Conservation (phyloP, 1,284 basidiomycete genomes). For the Amylostereum areolatum region DNA sequence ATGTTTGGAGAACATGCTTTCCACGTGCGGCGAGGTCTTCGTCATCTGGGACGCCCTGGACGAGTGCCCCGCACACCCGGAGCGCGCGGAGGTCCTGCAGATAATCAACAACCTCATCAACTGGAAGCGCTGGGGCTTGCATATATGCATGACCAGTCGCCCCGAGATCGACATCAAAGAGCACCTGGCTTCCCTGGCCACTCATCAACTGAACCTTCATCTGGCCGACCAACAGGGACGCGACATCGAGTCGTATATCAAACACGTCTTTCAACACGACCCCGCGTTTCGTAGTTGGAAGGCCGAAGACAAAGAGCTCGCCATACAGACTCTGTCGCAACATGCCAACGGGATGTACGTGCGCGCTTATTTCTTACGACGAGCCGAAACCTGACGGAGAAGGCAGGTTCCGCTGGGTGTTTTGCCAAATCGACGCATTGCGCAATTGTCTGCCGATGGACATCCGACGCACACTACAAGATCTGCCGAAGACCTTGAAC, state of each 20-base stretch:
- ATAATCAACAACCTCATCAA: neutral
- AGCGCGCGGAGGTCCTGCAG: neutral
- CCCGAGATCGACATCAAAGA: slow-evolving; percentile 2
- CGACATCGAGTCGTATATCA: slow-evolving; percentile 7
- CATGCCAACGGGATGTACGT: slow-evolving; percentile 9
- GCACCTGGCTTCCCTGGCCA: neutral
- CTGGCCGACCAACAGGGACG: slow-evolving; percentile 4
- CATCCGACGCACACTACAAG: neutral
- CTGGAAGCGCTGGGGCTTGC: neutral
- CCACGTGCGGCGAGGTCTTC: neutral
- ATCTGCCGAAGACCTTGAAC: slow-evolving; percentile 5
- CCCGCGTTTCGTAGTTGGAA: neutral
- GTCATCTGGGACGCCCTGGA: neutral
- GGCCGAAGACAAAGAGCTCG: slow-evolving; percentile 1
- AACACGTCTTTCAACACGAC: slow-evolving; percentile 1
- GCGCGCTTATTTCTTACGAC: neutral
- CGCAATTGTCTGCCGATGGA: slow-evolving; percentile 5
- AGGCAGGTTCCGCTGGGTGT: slow-evolving; percentile 6
- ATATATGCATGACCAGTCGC: neutral
- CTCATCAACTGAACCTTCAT: slow-evolving; percentile 5
- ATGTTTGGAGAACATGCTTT: neutral
- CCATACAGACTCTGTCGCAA: slow-evolving; percentile 2
- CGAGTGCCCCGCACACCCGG: neutral
- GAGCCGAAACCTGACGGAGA: neutral
- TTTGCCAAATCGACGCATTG: neutral